Conservation (phyloP, 306 rosid genomes). For the Hippophae tibetana region DNA sequence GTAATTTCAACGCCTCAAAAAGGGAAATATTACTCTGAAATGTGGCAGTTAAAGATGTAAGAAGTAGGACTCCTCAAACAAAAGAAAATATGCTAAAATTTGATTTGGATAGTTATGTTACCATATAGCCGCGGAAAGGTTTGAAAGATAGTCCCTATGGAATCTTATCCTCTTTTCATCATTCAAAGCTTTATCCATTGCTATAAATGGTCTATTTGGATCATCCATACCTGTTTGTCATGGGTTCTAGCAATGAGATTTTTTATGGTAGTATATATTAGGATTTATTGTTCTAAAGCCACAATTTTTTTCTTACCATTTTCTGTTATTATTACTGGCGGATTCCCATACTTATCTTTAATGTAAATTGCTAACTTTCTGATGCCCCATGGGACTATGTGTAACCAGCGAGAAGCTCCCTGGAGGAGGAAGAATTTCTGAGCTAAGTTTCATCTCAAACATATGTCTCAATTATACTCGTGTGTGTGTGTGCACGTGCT, state of each 20-base stretch:
- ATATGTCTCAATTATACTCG: neutral
- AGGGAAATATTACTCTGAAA: neutral
- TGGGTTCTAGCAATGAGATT: conserved; percentile 10
- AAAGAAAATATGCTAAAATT: neutral
- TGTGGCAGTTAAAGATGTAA: neutral
- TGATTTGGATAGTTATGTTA: conserved; percentile 13
- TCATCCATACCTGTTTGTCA: conserved; percentile 79
- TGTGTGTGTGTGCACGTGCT: too few relatives aligned
- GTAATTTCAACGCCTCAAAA: neutral
- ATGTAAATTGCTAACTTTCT: conserved; percentile 54
- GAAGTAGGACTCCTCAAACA: neutral
- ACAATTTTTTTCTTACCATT: conserved; percentile 44
- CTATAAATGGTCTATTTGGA: conserved; percentile 35
- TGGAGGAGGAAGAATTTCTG: conserved; percentile 22
- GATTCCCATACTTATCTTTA: conserved; percentile 58
- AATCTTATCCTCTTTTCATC: conserved; percentile 75
- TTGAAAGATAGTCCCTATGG: conserved; percentile 81
- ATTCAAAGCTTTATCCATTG: conserved; percentile 42
- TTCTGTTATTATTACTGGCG: conserved; percentile 65
- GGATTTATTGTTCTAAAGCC: neutral
- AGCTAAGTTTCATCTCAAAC: conserved; percentile 6
- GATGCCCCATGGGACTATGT: conserved; percentile 92
- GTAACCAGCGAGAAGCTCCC: conserved; percentile 86
- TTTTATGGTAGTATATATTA: neutral
- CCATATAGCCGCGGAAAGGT: conserved; percentile 86